Evolutionary conservation across 805 yeast genomes (phyloP).

Genomic region (Kluyveromyces wickerhamii): DNA sequence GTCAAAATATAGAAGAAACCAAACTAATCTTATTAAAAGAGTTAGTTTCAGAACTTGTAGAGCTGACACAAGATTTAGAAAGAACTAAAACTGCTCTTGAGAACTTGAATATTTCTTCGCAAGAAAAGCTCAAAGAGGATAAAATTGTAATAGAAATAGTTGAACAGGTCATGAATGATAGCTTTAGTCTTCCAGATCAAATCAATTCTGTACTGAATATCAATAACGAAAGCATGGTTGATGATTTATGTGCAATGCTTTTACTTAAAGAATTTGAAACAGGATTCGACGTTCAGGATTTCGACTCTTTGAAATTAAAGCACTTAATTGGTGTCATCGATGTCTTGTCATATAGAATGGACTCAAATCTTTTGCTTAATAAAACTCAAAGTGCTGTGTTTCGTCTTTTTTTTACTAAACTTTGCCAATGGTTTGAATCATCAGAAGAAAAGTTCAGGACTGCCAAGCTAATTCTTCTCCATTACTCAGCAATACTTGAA

Average conservation of each 20-base stretch:
- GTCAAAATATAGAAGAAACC: too few relatives aligned
- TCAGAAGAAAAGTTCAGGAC: not conserved
- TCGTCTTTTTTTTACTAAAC: conserved; percentile 8
- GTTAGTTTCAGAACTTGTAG: too few relatives aligned
- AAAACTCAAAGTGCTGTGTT: conserved; percentile 20
- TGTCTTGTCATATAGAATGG: conserved; percentile 17
- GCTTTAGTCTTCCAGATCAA: not conserved
- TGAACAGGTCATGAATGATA: too few relatives aligned
- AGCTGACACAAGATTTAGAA: too few relatives aligned
- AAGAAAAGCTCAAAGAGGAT: too few relatives aligned
- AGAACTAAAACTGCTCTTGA: too few relatives aligned
- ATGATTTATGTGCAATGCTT: conserved; percentile 12
- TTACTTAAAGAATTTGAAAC: conserved; percentile 8
- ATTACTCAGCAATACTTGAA: conserved; percentile 16
- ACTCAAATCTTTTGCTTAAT: conserved; percentile 12
- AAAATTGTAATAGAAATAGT: too few relatives aligned
- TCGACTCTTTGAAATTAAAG: not conserved
- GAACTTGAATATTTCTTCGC: too few relatives aligned
- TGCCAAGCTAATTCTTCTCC: conserved; percentile 7
- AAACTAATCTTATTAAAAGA: too few relatives aligned
- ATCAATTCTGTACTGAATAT: conserved; percentile 12
- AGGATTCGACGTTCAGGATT: not conserved
- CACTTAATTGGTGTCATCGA: conserved; percentile 7
- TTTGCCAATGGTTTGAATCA: conserved; percentile 3
- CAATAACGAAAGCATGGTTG: conserved; percentile 13